phyloP scores from a whole-genome alignment of 345 rosid species.

The Firmiana major region DNA sequence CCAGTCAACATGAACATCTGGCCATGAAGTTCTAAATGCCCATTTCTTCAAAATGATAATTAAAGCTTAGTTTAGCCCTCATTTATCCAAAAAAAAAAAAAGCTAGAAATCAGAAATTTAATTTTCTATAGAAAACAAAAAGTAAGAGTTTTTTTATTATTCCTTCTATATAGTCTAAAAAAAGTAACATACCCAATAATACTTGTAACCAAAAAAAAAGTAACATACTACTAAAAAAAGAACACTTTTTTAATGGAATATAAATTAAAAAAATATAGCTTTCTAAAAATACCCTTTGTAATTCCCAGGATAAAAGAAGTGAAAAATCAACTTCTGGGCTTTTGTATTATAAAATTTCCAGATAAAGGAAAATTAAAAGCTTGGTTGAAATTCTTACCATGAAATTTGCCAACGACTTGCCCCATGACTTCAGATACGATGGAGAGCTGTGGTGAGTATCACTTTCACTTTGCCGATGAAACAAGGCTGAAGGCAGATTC shows the following conservation, averaged over 20 bases:
- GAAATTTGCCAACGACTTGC: slow-evolving; percentile 63
- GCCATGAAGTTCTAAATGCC: background rate
- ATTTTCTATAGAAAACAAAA: background rate
- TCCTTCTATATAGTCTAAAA: background rate
- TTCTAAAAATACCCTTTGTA: background rate
- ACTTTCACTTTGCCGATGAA: background rate
- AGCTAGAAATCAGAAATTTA: background rate
- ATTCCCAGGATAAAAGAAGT: background rate
- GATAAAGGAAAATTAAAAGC: background rate
- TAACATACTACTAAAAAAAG: background rate
- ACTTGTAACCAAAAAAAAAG: too few species aligned
- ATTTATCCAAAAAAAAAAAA: background rate
- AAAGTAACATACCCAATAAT: background rate
- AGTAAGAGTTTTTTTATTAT: background rate
- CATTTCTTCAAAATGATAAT: background rate
- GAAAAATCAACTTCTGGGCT: background rate
- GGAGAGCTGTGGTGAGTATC: background rate
- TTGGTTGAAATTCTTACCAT: slow-evolving; percentile 30
- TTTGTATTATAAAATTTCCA: background rate
- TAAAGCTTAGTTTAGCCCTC: background rate
- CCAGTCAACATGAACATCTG: background rate
- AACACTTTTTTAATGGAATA: background rate
- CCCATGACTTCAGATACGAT: slow-evolving; percentile 41
- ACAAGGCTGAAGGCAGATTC: background rate
- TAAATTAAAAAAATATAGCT: background rate